Conservation (phyloP, 2,329 filamentous ascomycete genomes). For the Dactylonectria macrodidyma region DNA sequence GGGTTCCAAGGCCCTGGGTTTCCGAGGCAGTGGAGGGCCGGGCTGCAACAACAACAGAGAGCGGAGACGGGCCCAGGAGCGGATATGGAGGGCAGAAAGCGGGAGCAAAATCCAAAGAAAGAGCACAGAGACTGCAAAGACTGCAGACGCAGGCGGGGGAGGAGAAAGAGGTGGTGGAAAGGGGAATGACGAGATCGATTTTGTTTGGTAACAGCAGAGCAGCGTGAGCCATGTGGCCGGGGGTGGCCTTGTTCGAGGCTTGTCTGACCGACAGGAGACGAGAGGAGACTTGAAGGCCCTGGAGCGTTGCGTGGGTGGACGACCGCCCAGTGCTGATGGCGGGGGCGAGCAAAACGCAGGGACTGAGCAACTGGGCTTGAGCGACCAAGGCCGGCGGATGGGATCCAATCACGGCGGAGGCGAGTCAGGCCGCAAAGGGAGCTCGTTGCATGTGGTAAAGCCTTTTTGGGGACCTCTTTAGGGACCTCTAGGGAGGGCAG, state of each 20-base stretch:
- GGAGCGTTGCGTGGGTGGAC: slow-evolving; percentile 33
- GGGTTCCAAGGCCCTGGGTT: slow-evolving; percentile 35
- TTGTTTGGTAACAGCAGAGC: slow-evolving; percentile 42
- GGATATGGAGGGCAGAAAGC: slow-evolving; percentile 32
- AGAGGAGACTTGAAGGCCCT: slow-evolving; percentile 10
- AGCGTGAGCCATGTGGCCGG: slow-evolving; percentile 47
- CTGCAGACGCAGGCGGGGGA: slow-evolving; percentile 23
- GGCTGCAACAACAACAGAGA: slow-evolving; percentile 40
- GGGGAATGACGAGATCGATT: slow-evolving; percentile 51
- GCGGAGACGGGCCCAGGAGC: slow-evolving; percentile 48
- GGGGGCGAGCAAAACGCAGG: slow-evolving; percentile 40
- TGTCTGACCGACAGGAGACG: slow-evolving; percentile 39
- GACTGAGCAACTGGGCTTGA: slow-evolving; percentile 2
- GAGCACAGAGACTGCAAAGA: slow-evolving; percentile 21
- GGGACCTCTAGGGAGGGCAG: slow-evolving; percentile 33
- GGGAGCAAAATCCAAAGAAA: slow-evolving; percentile 24
- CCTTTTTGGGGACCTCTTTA: slow-evolving; percentile 32
- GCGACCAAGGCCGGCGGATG: slow-evolving; percentile 40
- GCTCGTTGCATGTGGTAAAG: slow-evolving; percentile 47
- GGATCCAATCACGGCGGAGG: slow-evolving; percentile 45
- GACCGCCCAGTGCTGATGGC: slow-evolving; percentile 41
- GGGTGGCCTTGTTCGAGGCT: slow-evolving; percentile 47
- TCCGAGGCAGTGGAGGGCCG: slow-evolving; percentile 30
- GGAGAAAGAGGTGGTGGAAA: slow-evolving; percentile 32
- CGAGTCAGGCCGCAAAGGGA: slow-evolving; percentile 46